Evolutionary conservation across 2,329 filamentous ascomycete species (phyloP).

Genomic region (Trichophyton mentagrophytes): DNA sequence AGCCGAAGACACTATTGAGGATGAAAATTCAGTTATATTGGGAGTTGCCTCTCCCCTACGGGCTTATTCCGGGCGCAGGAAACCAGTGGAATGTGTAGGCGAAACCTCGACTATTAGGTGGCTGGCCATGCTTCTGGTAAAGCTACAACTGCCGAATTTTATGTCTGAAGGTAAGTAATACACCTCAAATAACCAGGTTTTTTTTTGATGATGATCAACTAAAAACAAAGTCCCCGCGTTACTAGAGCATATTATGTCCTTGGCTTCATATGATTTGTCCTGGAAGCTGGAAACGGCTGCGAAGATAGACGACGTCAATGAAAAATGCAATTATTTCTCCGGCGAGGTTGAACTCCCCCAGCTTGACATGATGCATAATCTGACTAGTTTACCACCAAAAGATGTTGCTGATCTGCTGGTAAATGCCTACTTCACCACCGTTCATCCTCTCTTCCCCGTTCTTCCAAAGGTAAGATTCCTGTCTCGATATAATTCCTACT

Average conservation of each 20-base stretch:
- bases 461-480: constrained; percentile 23
- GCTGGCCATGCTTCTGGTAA: constrained; percentile 11
- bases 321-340: constrained; percentile 24
- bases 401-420: constrained; percentile 23
- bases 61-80: constrained; percentile 9
- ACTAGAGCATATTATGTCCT: neutral
- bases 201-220: neutral
- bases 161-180: constrained; percentile 2
- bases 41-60: constrained; percentile 9
- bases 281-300: neutral
- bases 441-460: constrained; percentile 30
- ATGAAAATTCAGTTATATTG: constrained; percentile 11
- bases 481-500: constrained; percentile 22
- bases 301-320: neutral
- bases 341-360: constrained; percentile 17
- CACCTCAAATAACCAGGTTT: neutral
- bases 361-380: constrained; percentile 21
- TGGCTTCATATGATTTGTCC: neutral
- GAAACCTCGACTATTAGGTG: constrained; percentile 13
- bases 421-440: constrained; percentile 24
- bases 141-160: constrained; percentile 3
- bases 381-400: constrained; percentile 22
- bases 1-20: constrained; percentile 12
- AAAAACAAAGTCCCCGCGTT: neutral
- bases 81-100: constrained; percentile 8